Evolutionary conservation across 495 filamentous ascomycete species (phyloP).

Genomic region (Stereocaulon alpinum): DNA sequence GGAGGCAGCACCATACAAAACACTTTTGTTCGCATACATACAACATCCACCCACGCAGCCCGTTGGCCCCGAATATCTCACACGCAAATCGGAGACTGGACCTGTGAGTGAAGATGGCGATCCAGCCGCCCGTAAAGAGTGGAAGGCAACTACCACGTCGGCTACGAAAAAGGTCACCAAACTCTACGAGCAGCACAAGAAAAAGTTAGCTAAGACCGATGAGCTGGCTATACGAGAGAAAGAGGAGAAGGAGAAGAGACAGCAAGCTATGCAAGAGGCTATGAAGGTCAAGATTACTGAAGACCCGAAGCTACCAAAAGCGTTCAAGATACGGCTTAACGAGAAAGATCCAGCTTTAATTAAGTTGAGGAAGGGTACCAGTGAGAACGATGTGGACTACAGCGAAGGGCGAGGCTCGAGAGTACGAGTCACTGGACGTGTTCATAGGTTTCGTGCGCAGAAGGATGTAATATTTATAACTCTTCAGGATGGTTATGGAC

Average conservation of each 20-base stretch:
- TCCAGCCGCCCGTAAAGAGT: conserved; percentile 45
- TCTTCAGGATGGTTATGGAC: conserved; percentile 79
- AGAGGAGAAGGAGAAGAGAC: conserved; percentile 59
- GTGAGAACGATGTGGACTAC: conserved; percentile 26
- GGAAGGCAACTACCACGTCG: conserved; percentile 74
- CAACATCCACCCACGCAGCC: conserved; percentile 50
- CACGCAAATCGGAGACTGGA: conserved; percentile 57
- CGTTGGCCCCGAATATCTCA: conserved; percentile 51
- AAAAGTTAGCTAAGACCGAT: conserved; percentile 64
- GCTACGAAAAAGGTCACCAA: conserved; percentile 73
- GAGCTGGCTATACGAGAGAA: conserved; percentile 58
- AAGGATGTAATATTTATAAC: conserved; percentile 84
- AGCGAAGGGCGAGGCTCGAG: conserved; percentile 41
- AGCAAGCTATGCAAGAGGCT: conserved; percentile 64
- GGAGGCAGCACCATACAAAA: conserved; percentile 68
- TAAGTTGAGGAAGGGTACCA: conserved; percentile 47
- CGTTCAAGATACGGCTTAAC: conserved; percentile 63
- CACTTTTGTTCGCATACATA: conserved; percentile 64
- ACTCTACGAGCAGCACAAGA: conserved; percentile 61
- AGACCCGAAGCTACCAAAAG: conserved; percentile 67
- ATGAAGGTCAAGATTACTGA: conserved; percentile 79
- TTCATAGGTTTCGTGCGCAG: conserved; percentile 75
- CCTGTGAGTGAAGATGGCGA: conserved; percentile 51
- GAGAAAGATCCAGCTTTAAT: conserved; percentile 48
- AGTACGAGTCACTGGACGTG: conserved; percentile 74